Conservation (phyloP, 208 protist species). For the Blechomonas ayalai region DNA sequence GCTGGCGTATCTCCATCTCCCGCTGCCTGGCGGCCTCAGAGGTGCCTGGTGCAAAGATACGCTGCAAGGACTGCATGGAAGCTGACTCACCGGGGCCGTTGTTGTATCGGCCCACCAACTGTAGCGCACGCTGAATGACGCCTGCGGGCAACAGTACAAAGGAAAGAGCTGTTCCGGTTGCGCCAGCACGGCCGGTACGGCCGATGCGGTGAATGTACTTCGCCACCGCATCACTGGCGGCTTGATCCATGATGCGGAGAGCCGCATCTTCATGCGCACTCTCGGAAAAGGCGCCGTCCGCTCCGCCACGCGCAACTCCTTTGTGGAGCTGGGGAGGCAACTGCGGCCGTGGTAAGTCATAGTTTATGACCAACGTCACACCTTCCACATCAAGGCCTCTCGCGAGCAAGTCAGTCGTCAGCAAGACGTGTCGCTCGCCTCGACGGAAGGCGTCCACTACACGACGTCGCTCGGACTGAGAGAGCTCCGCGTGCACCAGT, state of each 20-base stretch:
- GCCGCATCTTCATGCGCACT: neutral
- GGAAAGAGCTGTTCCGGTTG: constrained; percentile 86
- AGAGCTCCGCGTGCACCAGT: constrained; percentile 71
- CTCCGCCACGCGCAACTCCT: neutral
- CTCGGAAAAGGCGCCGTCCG: neutral
- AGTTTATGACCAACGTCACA: constrained; percentile 97
- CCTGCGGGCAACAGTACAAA: constrained; percentile 75
- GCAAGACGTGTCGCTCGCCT: constrained; percentile 92
- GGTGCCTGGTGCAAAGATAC: constrained; percentile 1
- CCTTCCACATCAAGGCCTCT: constrained; percentile 94
- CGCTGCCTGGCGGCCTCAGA: constrained; percentile 1
- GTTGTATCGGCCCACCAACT: neutral
- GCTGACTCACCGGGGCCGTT: neutral
- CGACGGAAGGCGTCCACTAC: constrained; percentile 94
- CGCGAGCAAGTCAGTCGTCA: constrained; percentile 97
- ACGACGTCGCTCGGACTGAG: constrained; percentile 84
- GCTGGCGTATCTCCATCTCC: constrained; percentile 1
- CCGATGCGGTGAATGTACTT: constrained; percentile 97
- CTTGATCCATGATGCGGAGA: neutral
- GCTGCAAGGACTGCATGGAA: neutral
- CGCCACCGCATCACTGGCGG: constrained; percentile 38
- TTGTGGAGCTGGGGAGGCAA: constrained; percentile 1
- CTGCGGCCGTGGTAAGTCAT: constrained; percentile 87
- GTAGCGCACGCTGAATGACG: constrained; percentile 16
- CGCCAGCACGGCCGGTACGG: constrained; percentile 83